phyloP scores from a whole-genome alignment of 169 alveolate genomes.

The Condylostoma magnum region DNA sequence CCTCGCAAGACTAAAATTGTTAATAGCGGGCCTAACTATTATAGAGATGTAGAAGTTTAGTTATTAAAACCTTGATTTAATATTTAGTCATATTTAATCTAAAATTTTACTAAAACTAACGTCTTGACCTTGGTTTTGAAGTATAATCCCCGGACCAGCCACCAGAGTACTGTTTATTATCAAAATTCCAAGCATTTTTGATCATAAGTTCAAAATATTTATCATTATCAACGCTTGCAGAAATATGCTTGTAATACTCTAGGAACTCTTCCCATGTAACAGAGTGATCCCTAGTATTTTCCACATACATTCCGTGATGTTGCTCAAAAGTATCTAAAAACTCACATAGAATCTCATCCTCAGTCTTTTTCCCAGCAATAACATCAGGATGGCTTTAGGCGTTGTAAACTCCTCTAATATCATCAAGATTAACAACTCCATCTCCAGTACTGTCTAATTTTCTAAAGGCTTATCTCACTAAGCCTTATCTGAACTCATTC shows the following conservation, averaged over 20 bases:
- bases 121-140: no score
- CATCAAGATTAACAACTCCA: conserved; percentile 60
- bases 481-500: conserved; percentile 53
- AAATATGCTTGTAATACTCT: conserved; percentile 73
- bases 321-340: conserved; percentile 69
- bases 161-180: no score
- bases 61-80: no score
- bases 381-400: conserved; percentile 65
- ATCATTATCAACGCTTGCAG: conserved; percentile 75
- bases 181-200: no score
- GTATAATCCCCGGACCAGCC: no score
- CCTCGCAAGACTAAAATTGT: no score
- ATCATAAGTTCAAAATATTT: no score
- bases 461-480: conserved; percentile 61
- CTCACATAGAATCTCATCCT: conserved; percentile 54
- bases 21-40: no score
- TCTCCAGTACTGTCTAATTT: conserved; percentile 55
- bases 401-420: conserved; percentile 51
- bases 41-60: no score
- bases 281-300: conserved; percentile 44
- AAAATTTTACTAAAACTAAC: no score
- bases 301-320: conserved; percentile 40
- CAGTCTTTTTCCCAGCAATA: conserved; percentile 47
- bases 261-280: conserved; percentile 73
- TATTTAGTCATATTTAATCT: no score